phyloP scores from a whole-genome alignment of 202 grass and related monocot genomes.

The Bolboschoenoplectus hybrid region DNA sequence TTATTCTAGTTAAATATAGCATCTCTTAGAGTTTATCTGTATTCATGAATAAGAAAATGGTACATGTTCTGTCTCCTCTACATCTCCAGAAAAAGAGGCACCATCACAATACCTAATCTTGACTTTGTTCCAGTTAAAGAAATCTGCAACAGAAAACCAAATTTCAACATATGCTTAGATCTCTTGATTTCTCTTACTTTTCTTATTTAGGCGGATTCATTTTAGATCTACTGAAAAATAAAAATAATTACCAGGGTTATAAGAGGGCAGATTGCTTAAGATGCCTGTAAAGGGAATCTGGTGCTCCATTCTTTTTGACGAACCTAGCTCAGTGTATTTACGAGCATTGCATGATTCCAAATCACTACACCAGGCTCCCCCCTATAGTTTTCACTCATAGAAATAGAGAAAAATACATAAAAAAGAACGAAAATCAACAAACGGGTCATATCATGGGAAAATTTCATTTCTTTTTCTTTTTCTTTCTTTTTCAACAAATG shows the following conservation, averaged over 20 bases:
- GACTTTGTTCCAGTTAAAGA: conserved; percentile 90
- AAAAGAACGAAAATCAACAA: background rate
- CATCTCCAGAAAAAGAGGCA: conserved; percentile 72
- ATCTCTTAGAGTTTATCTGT: background rate
- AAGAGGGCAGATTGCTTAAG: conserved; percentile 62
- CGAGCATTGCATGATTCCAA: conserved; percentile 57
- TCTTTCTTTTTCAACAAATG: background rate
- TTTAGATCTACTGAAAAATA: background rate
- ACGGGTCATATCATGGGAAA: background rate
- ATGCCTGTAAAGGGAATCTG: conserved; percentile 83
- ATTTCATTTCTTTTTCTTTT: background rate
- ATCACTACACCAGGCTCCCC: conserved; percentile 79
- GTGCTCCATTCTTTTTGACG: conserved; percentile 67
- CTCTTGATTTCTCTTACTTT: background rate
- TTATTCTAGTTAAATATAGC: background rate
- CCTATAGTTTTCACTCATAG: conserved; percentile 43
- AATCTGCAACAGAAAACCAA: conserved; percentile 52
- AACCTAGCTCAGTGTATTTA: conserved; percentile 57
- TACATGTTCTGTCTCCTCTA: conserved; percentile 57
- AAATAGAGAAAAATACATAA: background rate
- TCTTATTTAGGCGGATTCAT: background rate
- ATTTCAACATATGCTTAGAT: background rate
- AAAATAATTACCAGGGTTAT: conserved; percentile 68
- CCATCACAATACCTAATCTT: conserved; percentile 78
- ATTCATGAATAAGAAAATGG: conserved; percentile 6